These are phyloP conservation scores for Thuidium tamariscinum DNA, from an alignment of 225 moss, liverwort and hornwort genomes.

Conservation along the genomic window DNA sequence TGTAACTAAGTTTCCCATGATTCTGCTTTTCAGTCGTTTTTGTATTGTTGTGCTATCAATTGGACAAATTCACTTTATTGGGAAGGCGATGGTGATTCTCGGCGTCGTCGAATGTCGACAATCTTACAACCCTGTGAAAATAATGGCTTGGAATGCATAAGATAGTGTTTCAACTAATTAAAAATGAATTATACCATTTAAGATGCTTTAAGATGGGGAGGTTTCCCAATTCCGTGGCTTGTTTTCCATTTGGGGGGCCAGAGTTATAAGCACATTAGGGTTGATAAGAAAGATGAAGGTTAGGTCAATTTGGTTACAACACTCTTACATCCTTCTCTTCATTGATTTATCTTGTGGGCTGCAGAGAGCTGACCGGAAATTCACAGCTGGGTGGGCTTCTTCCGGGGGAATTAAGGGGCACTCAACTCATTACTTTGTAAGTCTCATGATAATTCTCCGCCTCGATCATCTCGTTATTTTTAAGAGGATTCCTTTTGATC, in stretches of 20 bases:
- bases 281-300: neutral
- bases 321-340: neutral
- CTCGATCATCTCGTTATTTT: neutral
- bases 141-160: neutral
- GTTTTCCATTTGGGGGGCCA: neutral
- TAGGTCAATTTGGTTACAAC: neutral
- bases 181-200: neutral
- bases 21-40: neutral
- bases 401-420: accelerated
- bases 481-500: neutral
- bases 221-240: neutral
- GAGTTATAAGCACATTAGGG: neutral
- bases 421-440: neutral
- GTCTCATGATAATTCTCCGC: neutral
- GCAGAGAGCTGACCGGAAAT: constrained; percentile 1
- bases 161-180: neutral
- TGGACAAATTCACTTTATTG: neutral
- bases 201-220: neutral
- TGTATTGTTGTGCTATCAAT: neutral
- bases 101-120: neutral
- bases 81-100: neutral
- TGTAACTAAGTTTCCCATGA: too few species aligned
- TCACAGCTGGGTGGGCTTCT: neutral
- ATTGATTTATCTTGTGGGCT: neutral
- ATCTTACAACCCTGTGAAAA: neutral